Percentiles rank a stretch among this genome's conserved stretches.
These are phyloP conservation scores for Cercospora zeina DNA, from an alignment of 2,329 filamentous ascomycete genomes.

Conservation along the genomic window DNA sequence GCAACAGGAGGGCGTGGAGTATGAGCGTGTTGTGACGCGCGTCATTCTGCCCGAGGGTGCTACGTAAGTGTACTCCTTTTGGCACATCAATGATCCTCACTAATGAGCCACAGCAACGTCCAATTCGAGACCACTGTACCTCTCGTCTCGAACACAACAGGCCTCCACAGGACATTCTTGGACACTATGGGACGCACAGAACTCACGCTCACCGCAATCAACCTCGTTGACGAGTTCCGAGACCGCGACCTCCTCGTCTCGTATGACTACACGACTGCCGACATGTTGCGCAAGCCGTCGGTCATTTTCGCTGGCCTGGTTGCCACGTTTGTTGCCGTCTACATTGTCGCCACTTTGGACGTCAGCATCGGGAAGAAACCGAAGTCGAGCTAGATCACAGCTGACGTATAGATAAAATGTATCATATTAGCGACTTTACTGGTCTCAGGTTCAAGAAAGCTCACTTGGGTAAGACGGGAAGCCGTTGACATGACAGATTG, in stretches of 20 bases:
- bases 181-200: conserved; percentile 87
- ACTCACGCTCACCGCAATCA: conserved; percentile 75
- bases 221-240: conserved; percentile 86
- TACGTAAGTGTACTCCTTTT: conserved; percentile 58
- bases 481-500: not conserved
- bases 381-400: conserved; percentile 20
- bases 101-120: conserved; percentile 63
- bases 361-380: conserved; percentile 66
- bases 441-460: not conserved
- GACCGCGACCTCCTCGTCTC: conserved; percentile 81
- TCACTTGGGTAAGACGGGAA: not conserved
- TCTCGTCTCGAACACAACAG: conserved; percentile 60
- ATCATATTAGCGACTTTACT: conserved; percentile 9
- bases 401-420: conserved; percentile 21
- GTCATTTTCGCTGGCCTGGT: conserved; percentile 74
- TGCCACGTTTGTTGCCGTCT: conserved; percentile 71
- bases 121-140: conserved; percentile 75
- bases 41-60: conserved; percentile 91
- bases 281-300: conserved; percentile 80
- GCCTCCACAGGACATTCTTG: conserved; percentile 83
- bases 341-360: conserved; percentile 75
- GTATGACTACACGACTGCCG: conserved; percentile 77
- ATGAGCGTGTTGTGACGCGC: conserved; percentile 75
- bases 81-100: not conserved
- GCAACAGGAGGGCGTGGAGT: conserved; percentile 80